Conservation (phyloP, 768 basidiomycete genomes). For the Obba rivulosa region DNA sequence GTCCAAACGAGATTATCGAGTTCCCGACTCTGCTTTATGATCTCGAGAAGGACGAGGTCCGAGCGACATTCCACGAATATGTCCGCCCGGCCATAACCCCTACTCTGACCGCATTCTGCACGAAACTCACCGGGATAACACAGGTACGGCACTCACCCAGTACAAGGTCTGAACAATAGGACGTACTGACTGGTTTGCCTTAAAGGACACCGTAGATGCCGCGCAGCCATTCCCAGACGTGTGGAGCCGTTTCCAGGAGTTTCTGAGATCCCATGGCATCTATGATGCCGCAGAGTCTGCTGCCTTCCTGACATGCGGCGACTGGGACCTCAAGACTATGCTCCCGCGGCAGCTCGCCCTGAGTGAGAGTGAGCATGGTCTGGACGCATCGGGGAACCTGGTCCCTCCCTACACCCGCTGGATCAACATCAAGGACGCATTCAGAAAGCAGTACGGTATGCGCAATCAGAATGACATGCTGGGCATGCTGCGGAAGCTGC, state of each 20-base stretch:
- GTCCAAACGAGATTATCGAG: constrained; percentile 23
- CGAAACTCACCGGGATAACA: constrained; percentile 23
- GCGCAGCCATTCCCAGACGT: constrained; percentile 21
- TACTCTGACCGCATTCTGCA: constrained; percentile 22
- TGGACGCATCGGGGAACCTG: constrained; percentile 10
- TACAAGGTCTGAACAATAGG: no score
- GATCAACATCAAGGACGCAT: constrained; percentile 25
- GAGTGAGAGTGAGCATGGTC: constrained; percentile 10
- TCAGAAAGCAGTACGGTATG: constrained; percentile 10
- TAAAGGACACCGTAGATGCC: constrained; percentile 19
- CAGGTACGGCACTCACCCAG: constrained; percentile 13
- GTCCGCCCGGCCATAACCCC: constrained; percentile 18
- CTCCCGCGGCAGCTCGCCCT: constrained; percentile 23
- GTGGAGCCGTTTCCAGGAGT: constrained; percentile 23
- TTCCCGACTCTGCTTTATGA: constrained; percentile 25
- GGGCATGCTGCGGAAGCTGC: constrained; percentile 19
- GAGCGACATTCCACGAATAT: constrained; percentile 25
- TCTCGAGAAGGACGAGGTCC: constrained; percentile 17
- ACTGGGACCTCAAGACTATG: constrained; percentile 27
- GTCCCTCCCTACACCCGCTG: constrained; percentile 18
- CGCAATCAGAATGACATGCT: constrained; percentile 18
- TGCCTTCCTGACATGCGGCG: constrained; percentile 24
- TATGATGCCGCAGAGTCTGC: constrained; percentile 10
- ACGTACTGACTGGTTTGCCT: neutral
- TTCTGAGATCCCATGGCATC: constrained; percentile 13